Percentiles rank a stretch among this genome's conserved stretches.
Conservation (phyloP, 1,284 basidiomycete genomes). For the Volvariella surrecta region DNA sequence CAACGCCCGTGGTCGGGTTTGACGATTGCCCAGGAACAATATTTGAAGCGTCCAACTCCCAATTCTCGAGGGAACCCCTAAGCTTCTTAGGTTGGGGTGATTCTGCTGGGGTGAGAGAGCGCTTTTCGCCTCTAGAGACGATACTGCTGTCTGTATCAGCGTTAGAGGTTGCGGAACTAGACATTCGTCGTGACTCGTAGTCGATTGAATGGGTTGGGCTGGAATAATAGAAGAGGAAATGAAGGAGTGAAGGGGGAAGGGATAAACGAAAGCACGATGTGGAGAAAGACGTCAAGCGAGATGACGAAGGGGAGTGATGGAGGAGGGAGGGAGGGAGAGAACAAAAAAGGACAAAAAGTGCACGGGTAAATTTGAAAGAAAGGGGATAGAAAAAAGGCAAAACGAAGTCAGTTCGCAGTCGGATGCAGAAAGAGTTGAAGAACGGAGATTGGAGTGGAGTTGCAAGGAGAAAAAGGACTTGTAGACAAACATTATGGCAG, state of each 20-base stretch:
- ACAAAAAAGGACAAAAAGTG: not conserved
- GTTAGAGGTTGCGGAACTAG: slow-evolving; percentile 47
- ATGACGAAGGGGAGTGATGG: slow-evolving; percentile 1
- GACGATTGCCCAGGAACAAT: slow-evolving; percentile 3
- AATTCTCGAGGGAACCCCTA: slow-evolving; percentile 26
- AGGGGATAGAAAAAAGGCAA: slow-evolving; percentile 3
- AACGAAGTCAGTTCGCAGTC: slow-evolving; percentile 4
- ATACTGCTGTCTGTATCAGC: slow-evolving; percentile 57
- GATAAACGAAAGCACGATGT: not conserved
- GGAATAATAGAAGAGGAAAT: slow-evolving; percentile 6
- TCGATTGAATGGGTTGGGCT: slow-evolving; percentile 36
- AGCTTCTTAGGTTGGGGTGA: slow-evolving; percentile 43
- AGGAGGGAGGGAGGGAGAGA: slow-evolving; percentile 7
- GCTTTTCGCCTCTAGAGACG: slow-evolving; percentile 50
- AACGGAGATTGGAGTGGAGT: slow-evolving; percentile 9
- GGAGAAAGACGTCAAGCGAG: too few relatives aligned
- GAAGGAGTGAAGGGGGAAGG: slow-evolving; percentile 11
- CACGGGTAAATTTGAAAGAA: not conserved
- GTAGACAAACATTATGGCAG: slow-evolving; percentile 38
- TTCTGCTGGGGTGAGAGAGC: slow-evolving; percentile 39
- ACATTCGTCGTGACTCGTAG: slow-evolving; percentile 51
- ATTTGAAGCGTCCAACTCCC: slow-evolving; percentile 23
- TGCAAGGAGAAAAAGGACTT: slow-evolving; percentile 13
- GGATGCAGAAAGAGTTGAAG: too few relatives aligned
- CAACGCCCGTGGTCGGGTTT: slow-evolving; percentile 15